Base-by-base conservation (phyloP, 345 rosid species). In the Hibiscus trionum region DNA sequence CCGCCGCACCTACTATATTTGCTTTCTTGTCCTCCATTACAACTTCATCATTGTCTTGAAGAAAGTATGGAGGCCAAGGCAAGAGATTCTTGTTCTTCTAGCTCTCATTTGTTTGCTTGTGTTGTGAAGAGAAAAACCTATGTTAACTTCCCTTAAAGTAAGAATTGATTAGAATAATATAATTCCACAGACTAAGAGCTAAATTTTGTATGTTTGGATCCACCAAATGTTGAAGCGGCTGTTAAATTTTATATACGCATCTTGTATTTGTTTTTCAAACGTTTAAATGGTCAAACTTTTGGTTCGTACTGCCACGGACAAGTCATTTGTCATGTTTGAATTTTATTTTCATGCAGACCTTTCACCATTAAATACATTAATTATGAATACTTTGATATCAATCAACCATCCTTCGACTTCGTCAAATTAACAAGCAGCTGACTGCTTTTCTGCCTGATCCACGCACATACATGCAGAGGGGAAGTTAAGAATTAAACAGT, bases 21-120 rank as follows among this genome's bases (percentile, higher is more conserved):
- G 80, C 86, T 79, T 85, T 89, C 86, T 77, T 86, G 81, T 88
- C 87, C 84, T 88, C 98, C 98, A 91, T 91, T 80, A 82, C 33
- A 76, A 67, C 74, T 79, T 76, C 77, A 69, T 72, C 55, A 46
- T 63, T 66, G 0, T 56, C 47, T 44, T 44, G 14, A 44, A 44
- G 14, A 44, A 44, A 10, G 14, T 44, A 42, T 9, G 46, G 12
- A 44, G 14, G 47, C 47, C 14, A 44, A 44, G 47, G 14, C 47
- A 44, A 44, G 47, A 44, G 47, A 44, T 49, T 49, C 53, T 49
- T 49, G 53, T 5, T 49, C 53, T 49, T 49, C 53, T 49, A 49
- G 53, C 53, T 49, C n/a, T 15, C 53, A 14, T 49, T 49, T 49
- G 53, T 49, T 49, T 49, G 14, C 53, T 49, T 49, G 53, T 49